A percentile compares a stretch with the other conserved stretches of the same genome.
phyloP scores from a whole-genome alignment of 441 rosid genomes.

The Aleurites moluccanus region DNA sequence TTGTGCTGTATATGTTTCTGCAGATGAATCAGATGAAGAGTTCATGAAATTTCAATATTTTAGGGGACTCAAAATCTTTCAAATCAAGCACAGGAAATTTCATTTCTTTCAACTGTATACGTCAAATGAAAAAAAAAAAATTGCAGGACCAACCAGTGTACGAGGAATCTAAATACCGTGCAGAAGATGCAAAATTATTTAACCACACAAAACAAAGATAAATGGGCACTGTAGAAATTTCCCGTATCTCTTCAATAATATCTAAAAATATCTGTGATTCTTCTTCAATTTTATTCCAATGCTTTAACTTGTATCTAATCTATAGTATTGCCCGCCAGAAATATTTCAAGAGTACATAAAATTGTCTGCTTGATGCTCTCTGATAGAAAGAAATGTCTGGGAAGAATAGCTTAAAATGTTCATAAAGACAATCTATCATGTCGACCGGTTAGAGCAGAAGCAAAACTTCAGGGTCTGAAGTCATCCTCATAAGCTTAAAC shows the following conservation, averaged over 20 bases:
- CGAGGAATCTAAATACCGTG: background rate
- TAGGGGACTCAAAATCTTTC: background rate
- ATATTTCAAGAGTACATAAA: background rate
- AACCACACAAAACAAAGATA: background rate
- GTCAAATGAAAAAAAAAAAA: background rate
- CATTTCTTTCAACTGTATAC: slow-evolving; percentile 1
- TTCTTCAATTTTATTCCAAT: background rate
- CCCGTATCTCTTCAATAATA: background rate
- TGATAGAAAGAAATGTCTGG: background rate
- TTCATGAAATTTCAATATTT: background rate
- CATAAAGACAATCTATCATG: background rate
- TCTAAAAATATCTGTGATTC: background rate
- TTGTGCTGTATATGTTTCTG: background rate
- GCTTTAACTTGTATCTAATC: background rate
- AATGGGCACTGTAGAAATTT: background rate
- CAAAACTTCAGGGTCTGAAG: background rate
- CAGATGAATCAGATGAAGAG: background rate
- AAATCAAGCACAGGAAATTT: background rate
- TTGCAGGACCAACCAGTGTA: background rate
- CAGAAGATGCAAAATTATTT: slow-evolving; percentile 3
- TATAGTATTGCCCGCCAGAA: background rate
- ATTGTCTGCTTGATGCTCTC: slow-evolving; percentile 1
- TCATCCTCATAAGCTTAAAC: background rate
- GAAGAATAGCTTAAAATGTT: background rate
- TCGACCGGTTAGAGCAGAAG: background rate